phyloP scores from a whole-genome alignment of 176 grass and related monocot genomes.

The Saccharum officinarum region DNA sequence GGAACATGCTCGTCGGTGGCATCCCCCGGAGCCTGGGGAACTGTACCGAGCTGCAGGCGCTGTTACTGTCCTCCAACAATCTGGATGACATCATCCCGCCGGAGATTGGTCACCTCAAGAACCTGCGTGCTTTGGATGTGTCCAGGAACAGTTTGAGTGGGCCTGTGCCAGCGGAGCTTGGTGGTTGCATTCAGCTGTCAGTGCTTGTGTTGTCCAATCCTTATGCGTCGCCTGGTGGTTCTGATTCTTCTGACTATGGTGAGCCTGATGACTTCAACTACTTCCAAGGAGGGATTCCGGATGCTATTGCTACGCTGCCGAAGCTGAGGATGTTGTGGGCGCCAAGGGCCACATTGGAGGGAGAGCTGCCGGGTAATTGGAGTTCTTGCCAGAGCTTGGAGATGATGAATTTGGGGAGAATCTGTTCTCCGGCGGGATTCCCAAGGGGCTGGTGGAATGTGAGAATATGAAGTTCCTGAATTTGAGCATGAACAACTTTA shows the following conservation, averaged over 20 bases:
- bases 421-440: conserved; percentile 68
- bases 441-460: conserved; percentile 59
- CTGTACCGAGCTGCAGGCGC: conserved; percentile 54
- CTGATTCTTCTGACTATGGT: conserved; percentile 33
- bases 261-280: conserved; percentile 84
- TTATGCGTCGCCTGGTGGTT: conserved; percentile 28
- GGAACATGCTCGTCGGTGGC: conserved; percentile 69
- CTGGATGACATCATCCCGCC: conserved; percentile 76
- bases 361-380: conserved; percentile 69
- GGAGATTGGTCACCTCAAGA: conserved; percentile 66
- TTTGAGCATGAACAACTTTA: conserved; percentile 77
- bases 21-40: conserved; percentile 75
- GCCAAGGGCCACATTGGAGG: conserved; percentile 76
- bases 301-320: conserved; percentile 46
- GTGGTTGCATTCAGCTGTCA: conserved; percentile 63
- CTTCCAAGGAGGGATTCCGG: conserved; percentile 76
- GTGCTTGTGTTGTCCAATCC: conserved; percentile 77
- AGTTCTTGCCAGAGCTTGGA: conserved; percentile 69
- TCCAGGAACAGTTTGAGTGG: conserved; percentile 89
- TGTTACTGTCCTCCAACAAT: conserved; percentile 71
- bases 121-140: conserved; percentile 68
- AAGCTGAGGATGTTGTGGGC: conserved; percentile 94
- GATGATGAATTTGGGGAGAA: conserved; percentile 90
- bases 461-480: conserved; percentile 78
- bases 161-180: conserved; percentile 67